A percentile compares a stretch with the other conserved stretches of the same genome.
Evolutionary conservation across 768 basidiomycete genomes (phyloP).

Genomic region (Tremella mesenterica): DNA sequence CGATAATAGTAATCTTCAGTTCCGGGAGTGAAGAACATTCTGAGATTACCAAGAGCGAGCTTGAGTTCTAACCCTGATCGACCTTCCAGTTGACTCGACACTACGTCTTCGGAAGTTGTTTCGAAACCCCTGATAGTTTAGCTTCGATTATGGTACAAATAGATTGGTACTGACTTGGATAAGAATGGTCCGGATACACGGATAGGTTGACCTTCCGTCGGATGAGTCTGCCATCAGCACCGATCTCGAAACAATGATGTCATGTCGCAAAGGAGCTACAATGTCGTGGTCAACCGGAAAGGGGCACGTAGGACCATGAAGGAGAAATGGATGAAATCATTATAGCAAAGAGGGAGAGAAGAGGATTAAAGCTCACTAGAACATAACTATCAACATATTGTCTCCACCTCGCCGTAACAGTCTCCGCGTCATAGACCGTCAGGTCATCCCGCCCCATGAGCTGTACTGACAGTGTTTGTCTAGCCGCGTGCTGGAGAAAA

Average conservation of each 20-base stretch:
- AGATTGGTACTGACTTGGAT: constrained; percentile 20
- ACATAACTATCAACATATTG: constrained; percentile 48
- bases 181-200: constrained; percentile 47
- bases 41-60: constrained; percentile 40
- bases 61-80: constrained; percentile 42
- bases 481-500: constrained; percentile 32
- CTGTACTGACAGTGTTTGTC: constrained; percentile 43
- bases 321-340: constrained; percentile 7
- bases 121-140: constrained; percentile 9
- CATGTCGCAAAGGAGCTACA: no score
- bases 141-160: background rate
- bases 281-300: no score
- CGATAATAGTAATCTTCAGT: constrained; percentile 40
- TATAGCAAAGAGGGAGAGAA: constrained; percentile 3
- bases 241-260: background rate
- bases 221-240: constrained; percentile 34
- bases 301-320: no score
- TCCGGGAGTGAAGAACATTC: constrained; percentile 44
- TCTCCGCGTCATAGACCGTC: constrained; percentile 48
- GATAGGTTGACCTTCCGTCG: constrained; percentile 47
- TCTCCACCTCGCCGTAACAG: constrained; percentile 45
- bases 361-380: constrained; percentile 30
- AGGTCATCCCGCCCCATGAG: constrained; percentile 48
- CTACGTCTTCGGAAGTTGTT: constrained; percentile 24
- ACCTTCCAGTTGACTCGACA: no score